Base-by-base conservation (phyloP, 2,329 filamentous ascomycete genomes). In the Exophiala oligosperma region DNA sequence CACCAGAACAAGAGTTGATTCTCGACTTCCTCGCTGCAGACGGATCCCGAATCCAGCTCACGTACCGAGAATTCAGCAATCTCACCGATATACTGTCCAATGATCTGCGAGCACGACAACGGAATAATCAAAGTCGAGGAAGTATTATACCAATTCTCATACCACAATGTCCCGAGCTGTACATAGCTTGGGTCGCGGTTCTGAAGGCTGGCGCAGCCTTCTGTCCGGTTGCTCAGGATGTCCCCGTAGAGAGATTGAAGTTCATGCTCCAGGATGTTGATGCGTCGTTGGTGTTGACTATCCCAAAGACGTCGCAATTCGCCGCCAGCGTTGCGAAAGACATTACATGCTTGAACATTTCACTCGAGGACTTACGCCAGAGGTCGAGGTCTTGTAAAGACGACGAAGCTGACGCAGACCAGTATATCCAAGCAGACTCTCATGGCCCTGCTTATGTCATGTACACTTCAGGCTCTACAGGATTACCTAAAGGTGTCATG, bases 381-480 rank as follows among this genome's bases (percentile, higher is more conserved):
- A 59, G 49, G 12, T 14, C 29, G 4, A 14, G 12, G 8, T 44
- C 38, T 14, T 2, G 26, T 14, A 5, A 37, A 17, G n/a, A 47
- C 17, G 41, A 29, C 23, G 44, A 32, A 28, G 21, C 11, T 38
- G 38, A 47, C 50, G 37, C 14, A 44, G 56, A 26, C 63, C 29
- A 14, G 63, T 60, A 70, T 17, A 61, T 64, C 2, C 57, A 66
- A 14, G 68, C 73, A 41, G 58, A 64, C 38, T 53, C 92, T 24
- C 32, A 43, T 14, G 32, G 41, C 17, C 60, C 63, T n/a, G 91
- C 92, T 24, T 97, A 97, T 76, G 84, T 96, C 59, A 92, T 96
- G 85, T 97, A 96, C 71, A 96, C 92, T 0, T 95, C 91, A 47
- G 92, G 92, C 2, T 95, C 91, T 4, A 96, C 92, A 0, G 92